Evolutionary conservation across 2,329 filamentous ascomycete species (phyloP).

Genomic region (Fusarium euwallaceae): DNA sequence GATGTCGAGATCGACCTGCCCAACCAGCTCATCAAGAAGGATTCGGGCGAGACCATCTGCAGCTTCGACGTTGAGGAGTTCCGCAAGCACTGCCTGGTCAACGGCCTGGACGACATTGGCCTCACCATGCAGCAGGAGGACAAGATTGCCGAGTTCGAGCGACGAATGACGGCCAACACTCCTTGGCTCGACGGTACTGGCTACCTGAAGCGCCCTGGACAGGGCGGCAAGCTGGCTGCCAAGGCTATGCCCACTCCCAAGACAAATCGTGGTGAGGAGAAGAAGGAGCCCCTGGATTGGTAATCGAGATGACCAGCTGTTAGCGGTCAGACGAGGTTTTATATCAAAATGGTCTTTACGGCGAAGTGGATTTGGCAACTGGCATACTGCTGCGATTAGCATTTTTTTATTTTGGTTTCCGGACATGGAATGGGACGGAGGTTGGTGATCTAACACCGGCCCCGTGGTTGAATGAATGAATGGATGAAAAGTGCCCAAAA

Average conservation of each 20-base stretch:
- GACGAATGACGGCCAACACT: constrained; percentile 79
- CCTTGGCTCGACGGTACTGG: constrained; percentile 93
- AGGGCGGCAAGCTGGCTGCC: constrained; percentile 67
- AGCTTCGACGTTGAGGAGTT: constrained; percentile 92
- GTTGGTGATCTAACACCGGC: not conserved
- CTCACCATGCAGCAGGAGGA: constrained; percentile 93
- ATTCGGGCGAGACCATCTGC: constrained; percentile 79
- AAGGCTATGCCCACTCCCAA: constrained; percentile 81
- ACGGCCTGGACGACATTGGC: constrained; percentile 95
- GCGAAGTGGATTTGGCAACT: constrained; percentile 40
- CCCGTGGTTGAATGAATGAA: constrained; percentile 9
- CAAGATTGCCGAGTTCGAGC: constrained; percentile 88
- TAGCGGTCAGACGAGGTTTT: constrained; percentile 1
- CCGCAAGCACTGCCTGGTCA: constrained; percentile 92
- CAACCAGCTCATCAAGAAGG: constrained; percentile 85
- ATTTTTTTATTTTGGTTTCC: constrained; percentile 26
- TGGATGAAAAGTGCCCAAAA: constrained; percentile 27
- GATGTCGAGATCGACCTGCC: constrained; percentile 93
- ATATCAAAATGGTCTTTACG: constrained; percentile 36
- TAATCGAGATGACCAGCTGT: constrained; percentile 55
- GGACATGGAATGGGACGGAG: not conserved
- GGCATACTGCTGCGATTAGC: constrained; percentile 39
- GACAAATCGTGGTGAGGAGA: constrained; percentile 88
- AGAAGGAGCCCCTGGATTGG: constrained; percentile 92
- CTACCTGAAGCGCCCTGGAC: constrained; percentile 76